Evolutionary conservation across 1,139 yeast species (phyloP).

Genomic region (Blastobotrys petasosporus): DNA sequence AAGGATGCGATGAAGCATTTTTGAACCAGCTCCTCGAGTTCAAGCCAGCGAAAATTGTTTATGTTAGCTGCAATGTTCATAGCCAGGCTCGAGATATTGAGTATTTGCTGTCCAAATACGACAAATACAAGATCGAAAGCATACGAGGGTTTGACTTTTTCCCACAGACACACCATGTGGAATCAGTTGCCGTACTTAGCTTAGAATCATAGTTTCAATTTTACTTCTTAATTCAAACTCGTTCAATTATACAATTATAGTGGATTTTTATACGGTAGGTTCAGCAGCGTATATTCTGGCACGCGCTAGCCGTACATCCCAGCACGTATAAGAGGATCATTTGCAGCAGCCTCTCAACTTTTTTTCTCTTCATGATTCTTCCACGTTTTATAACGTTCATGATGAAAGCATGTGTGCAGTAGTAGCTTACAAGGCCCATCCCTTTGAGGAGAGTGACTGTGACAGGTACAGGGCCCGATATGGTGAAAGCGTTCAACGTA

Average conservation of each 20-base stretch:
- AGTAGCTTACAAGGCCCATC: conserved; percentile 26
- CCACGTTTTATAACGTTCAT: conserved; percentile 35
- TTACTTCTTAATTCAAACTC: not conserved
- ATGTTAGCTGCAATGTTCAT: conserved; percentile 94
- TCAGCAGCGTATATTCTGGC: not conserved
- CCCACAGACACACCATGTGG: conserved; percentile 98
- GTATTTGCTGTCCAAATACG: conserved; percentile 51
- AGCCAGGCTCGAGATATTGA: conserved; percentile 94
- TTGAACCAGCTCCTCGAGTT: conserved; percentile 77
- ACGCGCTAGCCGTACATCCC: not conserved
- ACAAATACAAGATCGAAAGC: conserved; percentile 63
- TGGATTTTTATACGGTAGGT: too few relatives aligned
- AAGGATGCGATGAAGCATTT: conserved; percentile 89
- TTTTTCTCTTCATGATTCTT: conserved; percentile 25
- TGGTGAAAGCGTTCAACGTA: conserved; percentile 37
- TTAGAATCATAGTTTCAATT: conserved; percentile 7
- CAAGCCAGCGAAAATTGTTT: conserved; percentile 79
- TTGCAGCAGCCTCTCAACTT: not conserved
- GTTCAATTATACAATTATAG: too few relatives aligned
- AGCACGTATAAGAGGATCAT: not conserved
- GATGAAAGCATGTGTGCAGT: conserved; percentile 33
- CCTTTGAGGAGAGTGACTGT: conserved; percentile 21
- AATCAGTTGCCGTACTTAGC: conserved; percentile 79
- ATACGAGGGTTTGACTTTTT: conserved; percentile 93
- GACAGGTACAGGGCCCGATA: conserved; percentile 37